phyloP scores from a whole-genome alignment of 805 yeast species.

The Starmerella bacillaris region DNA sequence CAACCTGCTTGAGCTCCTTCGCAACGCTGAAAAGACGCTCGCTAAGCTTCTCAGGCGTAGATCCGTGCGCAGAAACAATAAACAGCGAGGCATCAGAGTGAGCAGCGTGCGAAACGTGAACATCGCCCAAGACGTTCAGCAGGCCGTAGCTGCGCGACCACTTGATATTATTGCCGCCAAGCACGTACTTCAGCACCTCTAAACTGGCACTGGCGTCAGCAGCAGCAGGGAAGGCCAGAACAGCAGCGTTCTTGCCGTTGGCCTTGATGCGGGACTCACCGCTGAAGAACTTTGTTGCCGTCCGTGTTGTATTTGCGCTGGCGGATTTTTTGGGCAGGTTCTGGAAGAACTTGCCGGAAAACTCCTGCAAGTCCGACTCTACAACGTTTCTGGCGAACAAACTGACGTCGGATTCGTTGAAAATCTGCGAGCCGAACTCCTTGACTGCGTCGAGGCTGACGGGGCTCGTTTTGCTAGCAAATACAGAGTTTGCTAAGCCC shows the following conservation, averaged over 20 bases:
- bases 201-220: slow-evolving; percentile 39
- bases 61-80: slow-evolving; percentile 46
- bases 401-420: slow-evolving; percentile 52
- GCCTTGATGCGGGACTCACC: slow-evolving; percentile 51
- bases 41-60: slow-evolving; percentile 40
- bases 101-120: slow-evolving; percentile 36
- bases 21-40: slow-evolving; percentile 34
- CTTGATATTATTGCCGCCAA: slow-evolving; percentile 36
- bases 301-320: slow-evolving; percentile 20
- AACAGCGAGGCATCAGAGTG: slow-evolving; percentile 72
- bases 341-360: slow-evolving; percentile 44
- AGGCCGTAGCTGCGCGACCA: slow-evolving; percentile 36
- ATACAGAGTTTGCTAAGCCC: slow-evolving; percentile 73
- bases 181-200: slow-evolving; percentile 52
- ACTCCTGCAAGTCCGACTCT: slow-evolving; percentile 47
- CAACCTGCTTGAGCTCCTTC: slow-evolving; percentile 18
- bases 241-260: slow-evolving; percentile 46
- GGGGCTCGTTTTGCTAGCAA: slow-evolving; percentile 46
- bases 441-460: slow-evolving; percentile 47
- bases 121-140: slow-evolving; percentile 29
- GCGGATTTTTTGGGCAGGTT: slow-evolving; percentile 41
- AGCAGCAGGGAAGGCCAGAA: slow-evolving; percentile 60
- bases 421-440: slow-evolving; percentile 46
- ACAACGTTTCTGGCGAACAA: slow-evolving; percentile 58
- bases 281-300: slow-evolving; percentile 30